Conservation (phyloP, 169 alveolate species). For the Cryptosporidium andersoni region DNA sequence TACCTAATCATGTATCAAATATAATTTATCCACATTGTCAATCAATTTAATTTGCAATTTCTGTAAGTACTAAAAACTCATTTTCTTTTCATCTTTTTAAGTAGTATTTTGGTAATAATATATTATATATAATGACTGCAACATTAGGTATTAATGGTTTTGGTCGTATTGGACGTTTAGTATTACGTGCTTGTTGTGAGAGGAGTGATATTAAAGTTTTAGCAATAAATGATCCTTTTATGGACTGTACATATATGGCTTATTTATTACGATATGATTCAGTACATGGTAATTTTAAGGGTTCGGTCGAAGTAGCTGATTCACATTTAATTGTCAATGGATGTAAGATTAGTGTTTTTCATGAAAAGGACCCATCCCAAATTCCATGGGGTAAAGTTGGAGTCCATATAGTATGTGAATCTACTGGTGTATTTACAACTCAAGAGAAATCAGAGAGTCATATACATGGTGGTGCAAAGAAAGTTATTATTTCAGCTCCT, state of each 20-base stretch:
- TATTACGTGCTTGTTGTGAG: slow-evolving; percentile 92
- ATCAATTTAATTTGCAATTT: too few relatives aligned
- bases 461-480: slow-evolving; percentile 97
- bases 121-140: slow-evolving; percentile 80
- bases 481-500: slow-evolving; percentile 98
- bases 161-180: slow-evolving; percentile 99
- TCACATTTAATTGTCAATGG: slow-evolving; percentile 85
- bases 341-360: slow-evolving; percentile 82
- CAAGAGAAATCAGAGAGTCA: slow-evolving; percentile 93
- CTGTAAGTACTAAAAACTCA: too few relatives aligned
- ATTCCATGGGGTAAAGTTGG: slow-evolving; percentile 97
- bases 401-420: slow-evolving; percentile 96
- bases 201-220: slow-evolving; percentile 86
- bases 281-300: slow-evolving; percentile 92
- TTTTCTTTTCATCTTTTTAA: too few relatives aligned
- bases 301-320: slow-evolving; percentile 81
- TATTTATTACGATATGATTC: slow-evolving; percentile 96
- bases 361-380: slow-evolving; percentile 93
- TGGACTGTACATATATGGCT: slow-evolving; percentile 93
- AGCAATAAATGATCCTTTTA: slow-evolving; percentile 98
- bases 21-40: too few relatives aligned
- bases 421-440: slow-evolving; percentile 97
- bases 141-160: slow-evolving; percentile 98
- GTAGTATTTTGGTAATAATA: too few relatives aligned
- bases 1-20: too few relatives aligned